These are phyloP conservation scores for Cucumis melo DNA, from an alignment of 306 rosid species.

Conservation along the genomic window DNA sequence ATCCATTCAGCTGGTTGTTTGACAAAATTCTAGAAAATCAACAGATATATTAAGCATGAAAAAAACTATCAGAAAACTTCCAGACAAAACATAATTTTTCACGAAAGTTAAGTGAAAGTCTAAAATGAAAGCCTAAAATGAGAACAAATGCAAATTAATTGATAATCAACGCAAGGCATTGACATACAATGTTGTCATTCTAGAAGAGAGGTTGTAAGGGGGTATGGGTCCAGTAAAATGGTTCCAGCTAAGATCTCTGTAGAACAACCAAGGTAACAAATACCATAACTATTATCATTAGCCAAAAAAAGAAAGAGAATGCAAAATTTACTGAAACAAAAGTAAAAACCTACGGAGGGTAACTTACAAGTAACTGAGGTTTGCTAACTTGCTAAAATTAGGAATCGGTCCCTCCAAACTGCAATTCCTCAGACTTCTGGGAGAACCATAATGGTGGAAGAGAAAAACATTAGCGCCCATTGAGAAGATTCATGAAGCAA, in stretches of 20 bases:
- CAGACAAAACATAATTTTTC: neutral
- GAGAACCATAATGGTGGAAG: conserved; percentile 9
- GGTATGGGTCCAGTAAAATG: conserved; percentile 51
- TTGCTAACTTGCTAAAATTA: conserved; percentile 40
- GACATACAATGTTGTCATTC: conserved; percentile 68
- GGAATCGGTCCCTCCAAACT: conserved; percentile 66
- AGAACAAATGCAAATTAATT: neutral
- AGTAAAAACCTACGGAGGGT: neutral
- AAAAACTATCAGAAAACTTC: neutral
- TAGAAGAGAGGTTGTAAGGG: conserved; percentile 32
- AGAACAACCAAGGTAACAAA: conserved; percentile 16
- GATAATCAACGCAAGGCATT: neutral
- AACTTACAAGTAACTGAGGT: conserved; percentile 73
- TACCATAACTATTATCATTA: neutral
- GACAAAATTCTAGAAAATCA: conserved; percentile 46
- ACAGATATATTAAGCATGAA: neutral
- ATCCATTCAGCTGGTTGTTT: conserved; percentile 49
- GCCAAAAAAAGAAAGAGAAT: neutral
- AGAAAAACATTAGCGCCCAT: neutral
- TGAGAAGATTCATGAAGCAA: neutral
- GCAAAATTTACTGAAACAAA: neutral
- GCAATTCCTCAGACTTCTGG: conserved; percentile 89
- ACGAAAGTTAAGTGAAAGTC: neutral
- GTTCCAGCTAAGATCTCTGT: conserved; percentile 84
- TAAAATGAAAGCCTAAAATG: neutral